Evolutionary conservation across 768 basidiomycete genomes (phyloP), one percentile per base, ranked within the genome.

Genomic region (Collybia sp.): DNA sequence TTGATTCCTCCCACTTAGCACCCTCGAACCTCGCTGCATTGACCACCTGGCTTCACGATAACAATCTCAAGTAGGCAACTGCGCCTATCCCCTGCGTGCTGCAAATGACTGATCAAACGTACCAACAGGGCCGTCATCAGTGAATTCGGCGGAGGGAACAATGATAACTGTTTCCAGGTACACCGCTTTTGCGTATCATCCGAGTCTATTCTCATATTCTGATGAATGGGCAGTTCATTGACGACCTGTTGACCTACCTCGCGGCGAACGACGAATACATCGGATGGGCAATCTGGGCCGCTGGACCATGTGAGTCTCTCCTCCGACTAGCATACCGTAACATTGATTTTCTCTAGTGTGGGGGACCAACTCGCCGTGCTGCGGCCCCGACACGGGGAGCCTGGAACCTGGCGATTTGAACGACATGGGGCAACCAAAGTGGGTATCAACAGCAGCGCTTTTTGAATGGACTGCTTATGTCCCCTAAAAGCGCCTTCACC

Each of bases 211-310:
- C 19, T 40, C 13, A 46, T 40, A 10, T 18, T 18, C 44, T 18
- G 40, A 10, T 6, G 13, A 3, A 40, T 36, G 13, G 2, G 30
- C 40, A 65, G 63, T 48, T 66, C 35, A 55, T 71, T 40, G 63
- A 67, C 17, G 69, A 72, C n/a, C 49, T 75, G 56, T 55, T 75
- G 2, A 58, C 56, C 31, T 75, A 71, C 53, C 57, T 75, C 42
- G 53, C 56, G 2, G 56, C 61, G 12, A 75, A 73, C 48, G 69
- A 71, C 35, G 73, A 61, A 30, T 75, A 72, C 53, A 73, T 75
- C 39, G 73, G 73, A 12, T 75, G 72, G 73, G 45, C 69, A 2
- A 67, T 71, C 37, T 75, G 73, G 73, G 73, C 73, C 49, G 73
- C 73, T 25, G 73, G 73, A 34, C 73, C 73, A 15, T 46, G 70